A percentile compares a stretch with the other conserved stretches of the same genome.
Conservation (phyloP, 1,284 basidiomycete species). For the Leccinum griseonigrum region DNA sequence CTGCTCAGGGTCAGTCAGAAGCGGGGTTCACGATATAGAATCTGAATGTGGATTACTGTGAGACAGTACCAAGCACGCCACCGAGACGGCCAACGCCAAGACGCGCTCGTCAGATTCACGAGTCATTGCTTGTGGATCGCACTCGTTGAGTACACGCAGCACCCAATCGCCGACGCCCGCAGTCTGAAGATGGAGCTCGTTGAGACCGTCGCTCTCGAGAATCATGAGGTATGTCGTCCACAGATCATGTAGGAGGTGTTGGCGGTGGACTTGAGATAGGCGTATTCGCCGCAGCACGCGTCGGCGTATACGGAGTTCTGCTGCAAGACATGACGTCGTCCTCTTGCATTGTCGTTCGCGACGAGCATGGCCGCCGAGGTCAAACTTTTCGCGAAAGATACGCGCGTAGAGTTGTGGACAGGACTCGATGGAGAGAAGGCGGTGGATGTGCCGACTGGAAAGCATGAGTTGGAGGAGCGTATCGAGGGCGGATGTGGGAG, state of each 20-base stretch:
- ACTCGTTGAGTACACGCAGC: conserved; percentile 24
- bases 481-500: conserved; percentile 36
- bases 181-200: conserved; percentile 40
- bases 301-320: conserved; percentile 44
- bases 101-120: conserved; percentile 15
- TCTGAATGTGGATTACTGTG: conserved; percentile 33
- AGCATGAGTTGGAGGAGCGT: conserved; percentile 43
- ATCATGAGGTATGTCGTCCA: conserved; percentile 52
- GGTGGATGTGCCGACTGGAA: conserved; percentile 43
- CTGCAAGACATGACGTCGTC: conserved; percentile 46
- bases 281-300: conserved; percentile 44
- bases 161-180: conserved; percentile 39
- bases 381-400: conserved; percentile 57
- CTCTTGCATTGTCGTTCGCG: conserved; percentile 26
- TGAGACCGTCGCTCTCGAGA: conserved; percentile 45
- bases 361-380: conserved; percentile 41
- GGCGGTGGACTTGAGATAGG: conserved; percentile 32
- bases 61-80: conserved; percentile 36
- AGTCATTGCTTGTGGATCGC: conserved; percentile 2
- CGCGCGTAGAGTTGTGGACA: conserved; percentile 62
- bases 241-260: conserved; percentile 40
- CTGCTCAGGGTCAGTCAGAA: conserved; percentile 31
- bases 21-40: conserved; percentile 23
- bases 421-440: conserved; percentile 39
- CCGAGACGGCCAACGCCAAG: conserved; percentile 30